Base-by-base conservation (phyloP, 164 flowering plant genomes). In the Aristolochia contorta region DNA sequence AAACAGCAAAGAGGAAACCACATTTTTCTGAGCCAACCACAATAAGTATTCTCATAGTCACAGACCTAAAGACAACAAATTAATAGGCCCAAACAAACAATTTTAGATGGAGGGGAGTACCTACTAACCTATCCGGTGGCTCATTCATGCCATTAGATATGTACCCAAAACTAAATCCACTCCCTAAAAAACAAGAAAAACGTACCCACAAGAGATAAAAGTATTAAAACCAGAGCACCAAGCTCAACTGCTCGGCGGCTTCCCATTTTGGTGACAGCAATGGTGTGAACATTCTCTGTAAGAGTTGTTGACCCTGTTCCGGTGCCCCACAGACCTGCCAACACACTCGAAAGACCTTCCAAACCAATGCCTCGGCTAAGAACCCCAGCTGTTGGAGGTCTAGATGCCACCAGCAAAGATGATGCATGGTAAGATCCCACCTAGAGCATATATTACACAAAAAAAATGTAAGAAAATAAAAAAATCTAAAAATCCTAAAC, bases 371-470 rank as follows among this genome's bases (percentile, higher is more conserved):
- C 99, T 54, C 99, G 82, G 66, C 97, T 91, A 52, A 93, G 60
- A 71, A 93, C 84, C 22, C 99, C 99, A 52, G 85, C 86, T 21
- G 97, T 86, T 60, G 99, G 99, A 70, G 99, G 96, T 69, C 89
- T 86, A 16, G 99, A 85, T 58, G 97, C 97, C 72, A 88, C 97
- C 79, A 93, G 70, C 56, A 93, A 74, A 15, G 99, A 88, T 45
- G 99, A 82, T 64, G 99, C 99, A 79, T 93, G 99, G 71, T 93
- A 93, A 37, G 99, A 93, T 20, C 99, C 99, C 75, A 93, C 92
- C 99, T 93, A 15, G 22, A 32, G 49, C 30, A 53, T 32, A 53
- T 18, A 13, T 18, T 0, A 13, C 20, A 49, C 6, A 7, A 55
- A 55, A 55, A 55, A 55, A 24, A 27, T 27, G 57, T 19, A 16